phyloP scores from a whole-genome alignment of 208 protist genomes.

The Trypanosoma grayi region DNA sequence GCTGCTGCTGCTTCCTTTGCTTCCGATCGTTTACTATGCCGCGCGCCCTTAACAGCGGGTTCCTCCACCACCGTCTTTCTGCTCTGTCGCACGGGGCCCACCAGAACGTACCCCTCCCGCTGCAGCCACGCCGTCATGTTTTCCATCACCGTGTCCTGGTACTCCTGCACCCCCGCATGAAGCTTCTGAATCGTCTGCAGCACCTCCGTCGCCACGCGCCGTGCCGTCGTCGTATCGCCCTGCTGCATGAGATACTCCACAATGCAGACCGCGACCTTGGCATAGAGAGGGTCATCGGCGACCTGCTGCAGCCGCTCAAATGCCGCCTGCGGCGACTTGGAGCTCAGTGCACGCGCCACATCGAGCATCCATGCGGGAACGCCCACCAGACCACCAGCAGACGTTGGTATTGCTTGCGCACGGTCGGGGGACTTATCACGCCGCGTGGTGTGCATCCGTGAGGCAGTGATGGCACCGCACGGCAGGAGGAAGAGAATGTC shows the following conservation, averaged over 20 bases:
- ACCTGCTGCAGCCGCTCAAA: constrained; percentile 39
- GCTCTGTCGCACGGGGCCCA: constrained; percentile 3
- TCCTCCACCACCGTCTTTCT: constrained; percentile 1
- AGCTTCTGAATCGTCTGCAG: constrained; percentile 15
- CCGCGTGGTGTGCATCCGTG: neutral
- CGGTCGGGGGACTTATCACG: neutral
- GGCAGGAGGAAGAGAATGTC: constrained; percentile 56
- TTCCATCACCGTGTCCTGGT: constrained; percentile 12
- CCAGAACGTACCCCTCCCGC: constrained; percentile 24
- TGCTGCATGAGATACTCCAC: constrained; percentile 42
- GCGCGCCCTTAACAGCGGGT: neutral
- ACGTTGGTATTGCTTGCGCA: neutral
- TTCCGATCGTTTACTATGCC: constrained; percentile 4
- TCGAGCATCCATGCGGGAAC: constrained; percentile 41
- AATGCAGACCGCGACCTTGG: constrained; percentile 42
- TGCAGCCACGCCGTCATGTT: constrained; percentile 23
- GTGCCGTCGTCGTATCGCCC: constrained; percentile 29
- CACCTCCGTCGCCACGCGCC: constrained; percentile 21
- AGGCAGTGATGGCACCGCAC: constrained; percentile 4
- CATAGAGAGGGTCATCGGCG: constrained; percentile 41
- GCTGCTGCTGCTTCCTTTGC: constrained; percentile 10
- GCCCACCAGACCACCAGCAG: constrained; percentile 22
- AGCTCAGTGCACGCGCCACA: constrained; percentile 23
- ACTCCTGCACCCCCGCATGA: constrained; percentile 12
- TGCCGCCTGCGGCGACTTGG: neutral